Base-by-base conservation (phyloP, 2,329 filamentous ascomycete species). In the Sporothrix euskadiensis region DNA sequence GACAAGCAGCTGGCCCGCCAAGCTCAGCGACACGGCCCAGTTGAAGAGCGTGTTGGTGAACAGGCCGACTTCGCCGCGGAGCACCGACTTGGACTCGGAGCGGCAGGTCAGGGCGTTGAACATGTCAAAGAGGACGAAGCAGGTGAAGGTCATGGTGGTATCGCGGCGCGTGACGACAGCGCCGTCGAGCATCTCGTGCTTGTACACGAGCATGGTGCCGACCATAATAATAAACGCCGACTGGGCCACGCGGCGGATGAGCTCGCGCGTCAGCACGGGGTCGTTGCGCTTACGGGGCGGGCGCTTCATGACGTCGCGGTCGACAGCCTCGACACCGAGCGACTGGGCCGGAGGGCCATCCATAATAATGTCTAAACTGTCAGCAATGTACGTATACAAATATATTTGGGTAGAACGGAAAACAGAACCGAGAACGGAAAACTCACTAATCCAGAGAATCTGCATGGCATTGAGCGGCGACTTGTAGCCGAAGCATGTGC, bases 41-140 rank as follows among this genome's bases (percentile, higher is more conserved):
- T 98, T 98, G 84, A 99, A 99, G 83, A 99, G 92, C 74, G 90
- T 91, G 80, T 99, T 99, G 9, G 91, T 90, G 73, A 96, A 92
- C 14, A 97, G 81, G 9, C 92, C 89, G 69, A 97, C 87, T 80
- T 99, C 94, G 56, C 96, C 95, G 35, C 91, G 88, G 3, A 99
- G 87, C 5, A 99, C 86, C 12, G 93, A 97, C 81, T 98, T 98
- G 75, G 88, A 90, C 80, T 97, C 94, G 8, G 92, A 97, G 66
- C 96, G 93, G 83, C 96, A 99, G 19, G 93, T 91, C 30, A 99
- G 86, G 1, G 96, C 96, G 82, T 99, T 98, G 86, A 98, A 98
- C 96, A 99, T 99, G 85, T 99, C 96, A 82, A 98, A 99, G 71
- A 99, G 88, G 63, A 99, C 96, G 80, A 99, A 99, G 83, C 94